Evolutionary conservation across 331 rosid genomes (phyloP).

Genomic region (Pyrus hybrid): DNA sequence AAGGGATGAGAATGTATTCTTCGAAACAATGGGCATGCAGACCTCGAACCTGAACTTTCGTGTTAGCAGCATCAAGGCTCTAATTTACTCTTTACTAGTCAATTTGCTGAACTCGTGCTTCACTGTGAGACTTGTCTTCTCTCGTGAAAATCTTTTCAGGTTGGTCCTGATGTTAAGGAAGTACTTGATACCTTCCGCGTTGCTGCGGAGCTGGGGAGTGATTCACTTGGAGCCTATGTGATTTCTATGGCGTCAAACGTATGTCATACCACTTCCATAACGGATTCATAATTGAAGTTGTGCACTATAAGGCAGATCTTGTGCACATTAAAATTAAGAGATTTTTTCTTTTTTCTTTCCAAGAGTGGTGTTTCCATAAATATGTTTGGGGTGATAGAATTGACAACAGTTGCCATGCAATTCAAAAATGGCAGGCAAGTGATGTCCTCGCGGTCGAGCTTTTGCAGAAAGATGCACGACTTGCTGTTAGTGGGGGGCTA

Average conservation of each 20-base stretch:
- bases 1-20: neutral
- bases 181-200: slow-evolving; percentile 70
- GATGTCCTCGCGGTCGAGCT: slow-evolving; percentile 97
- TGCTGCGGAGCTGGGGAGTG: slow-evolving; percentile 91
- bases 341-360: neutral
- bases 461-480: slow-evolving; percentile 89
- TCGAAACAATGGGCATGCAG: neutral
- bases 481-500: slow-evolving; percentile 65
- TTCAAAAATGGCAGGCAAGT: slow-evolving; percentile 62
- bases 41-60: neutral
- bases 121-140: neutral
- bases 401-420: neutral
- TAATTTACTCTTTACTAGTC: neutral
- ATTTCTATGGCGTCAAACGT: slow-evolving; percentile 95
- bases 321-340: neutral
- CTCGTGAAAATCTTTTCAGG: slow-evolving; percentile 34
- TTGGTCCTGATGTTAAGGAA: slow-evolving; percentile 65
- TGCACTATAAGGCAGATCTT: neutral
- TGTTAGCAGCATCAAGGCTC: neutral
- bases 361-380: neutral
- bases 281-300: slow-evolving; percentile 9
- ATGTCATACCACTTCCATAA: slow-evolving; percentile 17
- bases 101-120: neutral
- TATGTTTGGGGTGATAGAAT: neutral
- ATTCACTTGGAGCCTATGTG: slow-evolving; percentile 90